Base-by-base conservation (phyloP, 2,329 filamentous ascomycete genomes). In the Penicillium sp. region DNA sequence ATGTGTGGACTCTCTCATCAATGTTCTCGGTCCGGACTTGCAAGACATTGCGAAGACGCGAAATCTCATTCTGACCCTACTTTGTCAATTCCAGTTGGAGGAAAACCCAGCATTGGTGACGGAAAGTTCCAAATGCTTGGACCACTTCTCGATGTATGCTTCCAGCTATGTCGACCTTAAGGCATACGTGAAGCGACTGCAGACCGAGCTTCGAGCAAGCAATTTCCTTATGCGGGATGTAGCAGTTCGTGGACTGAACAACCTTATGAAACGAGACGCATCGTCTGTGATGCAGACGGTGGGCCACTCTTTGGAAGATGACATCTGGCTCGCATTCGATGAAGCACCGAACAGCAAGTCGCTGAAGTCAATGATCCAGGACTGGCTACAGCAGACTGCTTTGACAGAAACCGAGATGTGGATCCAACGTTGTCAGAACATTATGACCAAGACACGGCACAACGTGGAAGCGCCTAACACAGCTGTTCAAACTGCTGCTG, bases 1-100 rank as follows among this genome's bases (percentile, higher is more conserved):
- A 64, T 96, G 91, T 64, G 87, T 97, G 30, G 92, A 97, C 73
- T 94, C 92, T n/a, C 81, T 96, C 25, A 91, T 99, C 76, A 97
- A 97, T 64, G 94, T 99, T 10, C 82, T 99, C 11, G 94, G 94
- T 0, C 94, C 94, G 0, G 95, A 99, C 74, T 78, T 99, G 22
- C 94, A 97, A 73, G 94, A 97, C 67, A 86, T 94, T 61, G 86
- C 85, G 4, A 97, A 96, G 74, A 90, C 91, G n/a, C 82, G 94
- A 62, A 92, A 97, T 69, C 82, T 99, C 51, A 94, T 97, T 48
- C 82, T 97, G 58, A 94, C 88, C 0, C 81, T 99, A 9, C 87
- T 97, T 4, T 82, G 85, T 3, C 88, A 95, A 61, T 94, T 97
- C 66, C 86, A 90, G 59, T 80, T 88, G 45, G 90, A 95, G 65